Evolutionary conservation across 164 flowering plant genomes (phyloP), one percentile per base, ranked within the genome.

Genomic region (Chimonanthus praecox): DNA sequence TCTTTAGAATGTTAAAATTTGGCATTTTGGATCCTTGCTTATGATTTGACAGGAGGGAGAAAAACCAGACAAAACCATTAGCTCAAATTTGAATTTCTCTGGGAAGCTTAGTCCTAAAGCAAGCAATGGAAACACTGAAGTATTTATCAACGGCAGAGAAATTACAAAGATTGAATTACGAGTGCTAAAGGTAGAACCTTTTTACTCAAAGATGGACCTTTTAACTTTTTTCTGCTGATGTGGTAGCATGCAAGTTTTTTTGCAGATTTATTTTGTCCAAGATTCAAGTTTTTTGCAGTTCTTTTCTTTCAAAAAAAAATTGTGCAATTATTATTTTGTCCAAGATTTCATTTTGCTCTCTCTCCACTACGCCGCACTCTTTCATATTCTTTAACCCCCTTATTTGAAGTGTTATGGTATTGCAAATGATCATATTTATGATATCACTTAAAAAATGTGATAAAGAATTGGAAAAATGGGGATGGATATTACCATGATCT

Each of bases 81-180:
- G 95, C 80, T 91, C 99, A 64, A 92, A 92, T 78, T 83, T 96
- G 78, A 91, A 83, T 81, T 91, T 96, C 78, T 76, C 94, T 4
- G 98, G 99, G 73, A 92, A 89, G 78, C 91, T 96, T 62, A 80
- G 82, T 71, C 80, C 90, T 63, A 70, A 85, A 72, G 99, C 98
- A 44, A 96, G 99, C 81, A 86, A 88, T 76, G 99, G 99, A 64
- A 90, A 84, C 78, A 94, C 98, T 65, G 83, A 90, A 79, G 99
- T 96, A 61, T 92, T 83, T 73, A 87, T 96, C 7, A 96, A 96
- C 79, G 97, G 97, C 47, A 86, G 99, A 48, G 94, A 96, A 82
- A 91, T 96, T 67, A 94, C 98, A 71, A 92, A 82, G 81, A 90
- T 84, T 74, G 99, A 96, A 82, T 73, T 87, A 76, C 83, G 89